Evolutionary conservation across 169 alveolate species (phyloP).

Genomic region (Plasmodium sp.): DNA sequence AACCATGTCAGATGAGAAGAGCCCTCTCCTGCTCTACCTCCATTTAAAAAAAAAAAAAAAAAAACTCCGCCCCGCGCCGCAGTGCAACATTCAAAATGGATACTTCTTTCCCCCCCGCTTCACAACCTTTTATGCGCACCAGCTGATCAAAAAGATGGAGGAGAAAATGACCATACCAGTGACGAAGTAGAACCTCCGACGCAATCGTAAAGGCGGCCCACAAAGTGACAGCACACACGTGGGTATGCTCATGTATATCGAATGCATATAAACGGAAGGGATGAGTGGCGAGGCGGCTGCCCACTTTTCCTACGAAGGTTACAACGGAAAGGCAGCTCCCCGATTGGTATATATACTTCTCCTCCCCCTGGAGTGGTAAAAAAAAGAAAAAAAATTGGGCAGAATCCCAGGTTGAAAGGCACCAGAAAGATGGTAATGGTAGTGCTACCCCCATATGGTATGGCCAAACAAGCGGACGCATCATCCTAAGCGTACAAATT

Average conservation of each 20-base stretch:
- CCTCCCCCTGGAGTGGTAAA: neutral
- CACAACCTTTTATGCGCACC: neutral
- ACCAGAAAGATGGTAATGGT: neutral
- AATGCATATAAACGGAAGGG: neutral
- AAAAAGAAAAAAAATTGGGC: neutral
- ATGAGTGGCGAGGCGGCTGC: neutral
- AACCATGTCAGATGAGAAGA: neutral
- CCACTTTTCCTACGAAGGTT: neutral
- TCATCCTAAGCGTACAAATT: neutral
- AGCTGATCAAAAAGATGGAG: conserved; percentile 60
- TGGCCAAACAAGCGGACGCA: neutral
- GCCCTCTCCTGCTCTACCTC: neutral
- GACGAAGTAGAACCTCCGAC: conserved; percentile 5
- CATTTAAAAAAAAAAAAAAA: neutral
- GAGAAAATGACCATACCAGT: conserved; percentile 49
- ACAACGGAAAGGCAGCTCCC: neutral
- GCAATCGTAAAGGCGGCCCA: neutral
- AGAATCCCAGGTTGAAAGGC: neutral
- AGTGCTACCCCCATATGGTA: neutral
- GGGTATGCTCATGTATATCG: neutral
- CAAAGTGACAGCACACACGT: neutral
- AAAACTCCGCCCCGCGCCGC: neutral
- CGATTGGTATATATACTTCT: too few relatives aligned
- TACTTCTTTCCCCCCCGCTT: neutral
- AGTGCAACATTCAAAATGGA: neutral